phyloP scores from a whole-genome alignment of 345 rosid species.

The Arabidopsis suecica region DNA sequence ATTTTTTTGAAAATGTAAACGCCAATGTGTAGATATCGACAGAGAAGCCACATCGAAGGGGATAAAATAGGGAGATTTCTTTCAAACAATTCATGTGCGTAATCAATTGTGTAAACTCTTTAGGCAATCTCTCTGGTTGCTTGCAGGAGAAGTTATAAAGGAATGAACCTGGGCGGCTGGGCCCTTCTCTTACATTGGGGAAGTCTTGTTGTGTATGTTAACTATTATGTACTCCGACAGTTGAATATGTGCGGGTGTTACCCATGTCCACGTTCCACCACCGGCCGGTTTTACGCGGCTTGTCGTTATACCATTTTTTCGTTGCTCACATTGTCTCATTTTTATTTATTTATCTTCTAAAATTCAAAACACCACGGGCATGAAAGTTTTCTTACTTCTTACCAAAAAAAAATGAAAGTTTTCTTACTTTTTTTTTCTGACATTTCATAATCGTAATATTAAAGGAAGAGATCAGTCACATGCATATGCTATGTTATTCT shows the following conservation, averaged over 20 bases:
- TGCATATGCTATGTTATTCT: constrained; percentile 15
- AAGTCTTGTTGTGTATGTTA: too few relatives aligned
- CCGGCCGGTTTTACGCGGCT: constrained; percentile 3
- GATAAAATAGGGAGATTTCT: background rate
- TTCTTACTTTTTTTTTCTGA: background rate
- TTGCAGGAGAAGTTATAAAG: too few relatives aligned
- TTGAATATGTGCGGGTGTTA: too few relatives aligned
- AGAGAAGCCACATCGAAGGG: background rate
- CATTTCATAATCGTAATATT: background rate
- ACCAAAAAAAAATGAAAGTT: too few relatives aligned
- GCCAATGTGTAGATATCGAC: background rate
- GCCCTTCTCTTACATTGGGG: too few relatives aligned
- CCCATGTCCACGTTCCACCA: background rate
- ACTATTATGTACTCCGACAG: too few relatives aligned
- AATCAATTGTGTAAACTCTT: background rate
- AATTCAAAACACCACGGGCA: background rate
- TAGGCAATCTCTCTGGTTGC: too few relatives aligned
- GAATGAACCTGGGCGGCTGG: too few relatives aligned
- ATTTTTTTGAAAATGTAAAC: background rate
- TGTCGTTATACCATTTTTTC: too few relatives aligned
- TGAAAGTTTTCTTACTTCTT: constrained; percentile 22
- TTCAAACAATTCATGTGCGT: background rate
- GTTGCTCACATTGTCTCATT: too few relatives aligned
- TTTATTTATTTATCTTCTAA: too few relatives aligned
- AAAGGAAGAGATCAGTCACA: background rate